phyloP scores from a whole-genome alignment of 176 grass and related monocot species.

The Carex scoparia region DNA sequence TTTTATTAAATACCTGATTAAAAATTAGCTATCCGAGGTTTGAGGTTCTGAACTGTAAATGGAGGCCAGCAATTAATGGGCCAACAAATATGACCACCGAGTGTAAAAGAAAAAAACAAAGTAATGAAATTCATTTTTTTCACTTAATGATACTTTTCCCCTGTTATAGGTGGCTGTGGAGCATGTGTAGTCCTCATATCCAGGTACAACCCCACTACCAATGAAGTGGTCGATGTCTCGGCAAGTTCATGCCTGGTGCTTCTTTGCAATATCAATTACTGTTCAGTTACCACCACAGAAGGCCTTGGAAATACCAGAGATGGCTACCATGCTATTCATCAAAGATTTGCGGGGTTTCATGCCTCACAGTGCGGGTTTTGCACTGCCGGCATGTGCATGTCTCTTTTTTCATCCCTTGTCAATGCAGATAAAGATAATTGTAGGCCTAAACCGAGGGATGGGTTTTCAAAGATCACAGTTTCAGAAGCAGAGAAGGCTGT shows the following conservation, averaged over 20 bases:
- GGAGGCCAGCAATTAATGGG: no score
- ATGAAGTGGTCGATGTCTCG: slow-evolving; percentile 48
- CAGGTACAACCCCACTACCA: slow-evolving; percentile 41
- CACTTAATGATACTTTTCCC: background rate
- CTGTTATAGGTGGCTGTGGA: slow-evolving; percentile 50
- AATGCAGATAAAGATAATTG: slow-evolving; percentile 55
- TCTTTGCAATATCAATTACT: slow-evolving; percentile 60
- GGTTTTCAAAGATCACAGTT: slow-evolving; percentile 56
- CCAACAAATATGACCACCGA: no score
- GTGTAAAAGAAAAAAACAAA: no score
- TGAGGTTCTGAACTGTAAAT: no score
- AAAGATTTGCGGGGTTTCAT: slow-evolving; percentile 68
- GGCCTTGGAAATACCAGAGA: slow-evolving; percentile 46
- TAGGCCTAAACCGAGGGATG: slow-evolving; percentile 37
- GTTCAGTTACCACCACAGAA: slow-evolving; percentile 66
- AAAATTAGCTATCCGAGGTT: no score
- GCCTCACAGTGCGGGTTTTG: slow-evolving; percentile 82
- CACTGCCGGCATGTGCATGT: slow-evolving; percentile 89
- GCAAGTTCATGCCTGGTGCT: slow-evolving; percentile 62
- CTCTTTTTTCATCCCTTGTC: slow-evolving; percentile 65
- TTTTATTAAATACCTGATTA: no score
- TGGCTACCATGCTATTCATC: slow-evolving; percentile 67
- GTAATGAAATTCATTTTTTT: background rate
- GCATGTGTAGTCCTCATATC: slow-evolving; percentile 65
- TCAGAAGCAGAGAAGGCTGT: slow-evolving; percentile 53